These are phyloP conservation scores for Tanacetum coccineum DNA, from an alignment of 129 eudicot species.

Conservation along the genomic window DNA sequence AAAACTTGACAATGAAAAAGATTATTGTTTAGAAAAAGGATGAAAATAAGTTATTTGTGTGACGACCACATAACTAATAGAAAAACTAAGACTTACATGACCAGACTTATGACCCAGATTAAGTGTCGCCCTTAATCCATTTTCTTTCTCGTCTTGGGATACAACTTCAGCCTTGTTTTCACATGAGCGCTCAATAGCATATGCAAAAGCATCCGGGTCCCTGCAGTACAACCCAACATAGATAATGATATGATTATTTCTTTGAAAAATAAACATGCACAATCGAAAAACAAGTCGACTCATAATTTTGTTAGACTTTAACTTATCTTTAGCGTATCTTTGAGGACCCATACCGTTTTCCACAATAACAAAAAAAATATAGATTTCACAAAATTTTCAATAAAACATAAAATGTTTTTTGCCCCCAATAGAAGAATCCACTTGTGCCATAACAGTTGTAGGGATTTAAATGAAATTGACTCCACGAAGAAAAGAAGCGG, in stretches of 20 bases:
- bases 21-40: background rate
- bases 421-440: conserved; percentile 98
- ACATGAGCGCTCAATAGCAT: conserved; percentile 97
- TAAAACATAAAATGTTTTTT: conserved; percentile 31
- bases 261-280: too few relatives aligned
- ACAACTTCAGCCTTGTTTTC: conserved; percentile 96
- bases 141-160: conserved; percentile 91
- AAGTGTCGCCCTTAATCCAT: conserved; percentile 87
- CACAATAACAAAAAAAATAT: background rate
- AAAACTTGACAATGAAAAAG: conserved; percentile 11
- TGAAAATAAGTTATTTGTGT: background rate
- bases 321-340: too few relatives aligned
- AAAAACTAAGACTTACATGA: conserved; percentile 56
- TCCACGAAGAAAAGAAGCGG: conserved; percentile 92
- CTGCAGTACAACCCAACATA: conserved; percentile 39
- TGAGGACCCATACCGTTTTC: too few relatives aligned
- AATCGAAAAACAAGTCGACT: too few relatives aligned
- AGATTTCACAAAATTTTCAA: background rate
- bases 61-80: background rate
- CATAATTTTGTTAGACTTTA: too few relatives aligned
- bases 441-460: conserved; percentile 99
- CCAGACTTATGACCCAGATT: conserved; percentile 97
- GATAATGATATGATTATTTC: too few relatives aligned
- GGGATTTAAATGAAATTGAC: conserved; percentile 98
- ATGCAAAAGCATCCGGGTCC: conserved; percentile 80